Evolutionary conservation across 805 yeast species (phyloP).

Genomic region (Starmera amethionina): DNA sequence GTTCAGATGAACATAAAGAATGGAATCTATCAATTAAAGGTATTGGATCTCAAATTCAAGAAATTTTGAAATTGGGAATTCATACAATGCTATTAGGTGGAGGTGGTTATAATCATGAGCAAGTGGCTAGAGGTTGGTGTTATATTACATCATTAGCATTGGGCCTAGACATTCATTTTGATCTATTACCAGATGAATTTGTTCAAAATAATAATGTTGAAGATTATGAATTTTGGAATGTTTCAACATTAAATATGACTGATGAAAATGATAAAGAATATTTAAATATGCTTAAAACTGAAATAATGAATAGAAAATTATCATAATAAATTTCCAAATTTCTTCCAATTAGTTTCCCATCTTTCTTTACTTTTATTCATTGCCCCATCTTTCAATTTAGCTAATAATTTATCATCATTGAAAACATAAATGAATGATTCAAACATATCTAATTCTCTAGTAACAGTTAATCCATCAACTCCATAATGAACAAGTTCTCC

Average conservation of each 20-base stretch:
- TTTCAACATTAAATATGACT: slow-evolving; percentile 21
- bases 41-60: slow-evolving; percentile 25
- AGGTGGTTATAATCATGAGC: slow-evolving; percentile 62
- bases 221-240: slow-evolving; percentile 41
- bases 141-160: slow-evolving; percentile 22
- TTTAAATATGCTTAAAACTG: slow-evolving; percentile 12
- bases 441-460: slow-evolving; percentile 31
- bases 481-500: slow-evolving; percentile 64
- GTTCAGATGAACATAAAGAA: slow-evolving; percentile 51
- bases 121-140: slow-evolving; percentile 51
- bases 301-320: slow-evolving; percentile 5
- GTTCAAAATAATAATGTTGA: slow-evolving; percentile 33
- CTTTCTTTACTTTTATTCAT: slow-evolving; percentile 50
- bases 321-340: slow-evolving; percentile 13
- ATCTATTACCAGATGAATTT: slow-evolving; percentile 39
- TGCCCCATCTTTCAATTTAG: slow-evolving; percentile 57
- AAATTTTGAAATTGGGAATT: slow-evolving; percentile 17
- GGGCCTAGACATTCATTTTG: slow-evolving; percentile 22
- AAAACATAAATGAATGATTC: slow-evolving; percentile 28
- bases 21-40: slow-evolving; percentile 62
- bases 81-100: slow-evolving; percentile 57
- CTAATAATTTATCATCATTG: slow-evolving; percentile 22
- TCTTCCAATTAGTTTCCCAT: slow-evolving; percentile 76
- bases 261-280: slow-evolving; percentile 22
- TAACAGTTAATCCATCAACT: slow-evolving; percentile 58